Evolutionary conservation across 108 stramenopile genomes (phyloP), one percentile per base, ranked within the genome.

Genomic region (Mediolabrus comicus): DNA sequence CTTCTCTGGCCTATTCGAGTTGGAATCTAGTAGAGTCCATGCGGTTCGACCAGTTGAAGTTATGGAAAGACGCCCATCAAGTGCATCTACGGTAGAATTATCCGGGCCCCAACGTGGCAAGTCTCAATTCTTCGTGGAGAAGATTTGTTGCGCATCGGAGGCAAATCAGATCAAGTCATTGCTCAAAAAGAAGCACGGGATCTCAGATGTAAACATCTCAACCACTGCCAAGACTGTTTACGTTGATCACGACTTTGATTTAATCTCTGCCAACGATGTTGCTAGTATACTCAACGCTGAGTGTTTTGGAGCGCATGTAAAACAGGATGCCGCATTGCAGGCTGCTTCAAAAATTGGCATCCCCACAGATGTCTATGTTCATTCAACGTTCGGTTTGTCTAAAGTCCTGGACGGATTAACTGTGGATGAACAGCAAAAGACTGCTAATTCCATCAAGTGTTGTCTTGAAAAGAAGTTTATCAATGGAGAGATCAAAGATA

Each of bases 61-160:
- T 30, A 28, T 58, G 36, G 67, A 54, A 31, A n/a, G 63, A 35
- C 35, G 62, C 0, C 43, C 29, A 4, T 38, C 43, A 17, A 26
- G 39, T 67, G 25, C 70, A 16, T 53, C 41, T 36, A 16, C 53
- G 3, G 10, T 31, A 14, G 56, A 36, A 12, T 59, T 75, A 30
- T 12, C 29, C 6, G 52, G 43, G 31, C 32, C 49, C 9, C 35
- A 54, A 28, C 51, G 60, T 52, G 81, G 81, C 26, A 71, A 75
- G 27, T 86, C 85, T 14, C 66, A 64, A 28, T 81, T 86, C 36
- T 73, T 59, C 62, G 85, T 83, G 0, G 62, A 74, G 30, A 56
- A 65, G 31, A 86, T 86, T 7, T 89, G 88, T 59, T 89, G 88
- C 57, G 81, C 85, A 0, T 66, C 72, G 6, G 88, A 89, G 65